A percentile compares a stretch with the other conserved stretches of the same genome.
Evolutionary conservation across 352 stramenopile species (phyloP).

Genomic region (Aphanomyces invadans): DNA sequence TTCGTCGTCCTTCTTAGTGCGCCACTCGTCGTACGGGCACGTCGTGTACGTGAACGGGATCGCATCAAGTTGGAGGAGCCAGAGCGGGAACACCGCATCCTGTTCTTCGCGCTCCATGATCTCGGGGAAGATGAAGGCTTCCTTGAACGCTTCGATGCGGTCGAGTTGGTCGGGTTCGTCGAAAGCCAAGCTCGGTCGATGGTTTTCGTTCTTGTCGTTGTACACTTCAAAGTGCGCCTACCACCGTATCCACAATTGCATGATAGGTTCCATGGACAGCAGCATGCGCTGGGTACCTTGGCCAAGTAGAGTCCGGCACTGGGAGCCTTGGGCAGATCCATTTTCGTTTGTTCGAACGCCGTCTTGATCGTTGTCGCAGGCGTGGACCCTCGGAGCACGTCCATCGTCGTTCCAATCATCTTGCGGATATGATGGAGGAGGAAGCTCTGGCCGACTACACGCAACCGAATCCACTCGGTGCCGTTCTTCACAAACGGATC

Average conservation of each 20-base stretch:
- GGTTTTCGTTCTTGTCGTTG: conserved; percentile 68
- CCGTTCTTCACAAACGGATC: conserved; percentile 77
- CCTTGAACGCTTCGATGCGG: conserved; percentile 71
- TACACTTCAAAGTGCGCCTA: conserved; percentile 83
- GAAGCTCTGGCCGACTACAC: conserved; percentile 95
- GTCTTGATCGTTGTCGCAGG: conserved; percentile 41
- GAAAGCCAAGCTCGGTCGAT: conserved; percentile 53
- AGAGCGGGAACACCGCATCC: conserved; percentile 75
- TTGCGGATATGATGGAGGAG: conserved; percentile 98
- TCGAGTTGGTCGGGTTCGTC: conserved; percentile 37
- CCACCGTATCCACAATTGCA: too few relatives aligned
- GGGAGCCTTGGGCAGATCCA: conserved; percentile 80
- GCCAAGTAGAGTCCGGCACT: conserved; percentile 81
- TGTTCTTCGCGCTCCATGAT: conserved; percentile 74
- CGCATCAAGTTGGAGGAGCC: conserved; percentile 57
- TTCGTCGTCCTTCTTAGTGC: conserved; percentile 60
- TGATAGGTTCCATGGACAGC: too few relatives aligned
- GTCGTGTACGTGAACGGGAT: conserved; percentile 62
- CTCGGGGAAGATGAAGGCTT: conserved; percentile 64
- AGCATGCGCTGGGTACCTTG: conserved; percentile 5
- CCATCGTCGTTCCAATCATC: conserved; percentile 88
- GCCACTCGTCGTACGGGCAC: conserved; percentile 57
- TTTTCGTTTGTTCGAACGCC: conserved; percentile 66
- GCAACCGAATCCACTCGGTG: conserved; percentile 93
- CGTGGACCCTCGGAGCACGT: conserved; percentile 60